These are phyloP conservation scores for Mercurialis annua DNA, from an alignment of 345 rosid genomes.

Conservation along the genomic window DNA sequence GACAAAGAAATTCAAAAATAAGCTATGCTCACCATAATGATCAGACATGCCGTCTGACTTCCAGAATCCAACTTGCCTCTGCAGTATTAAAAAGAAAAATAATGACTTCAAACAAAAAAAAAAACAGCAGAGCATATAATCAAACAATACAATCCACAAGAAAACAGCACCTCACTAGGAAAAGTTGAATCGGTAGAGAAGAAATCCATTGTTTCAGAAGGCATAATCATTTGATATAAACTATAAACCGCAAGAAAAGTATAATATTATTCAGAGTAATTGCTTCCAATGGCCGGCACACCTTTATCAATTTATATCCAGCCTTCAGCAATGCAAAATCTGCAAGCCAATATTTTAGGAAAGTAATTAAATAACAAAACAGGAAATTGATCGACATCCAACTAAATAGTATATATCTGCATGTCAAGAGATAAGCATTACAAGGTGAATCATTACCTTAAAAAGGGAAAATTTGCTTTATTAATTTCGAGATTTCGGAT, in stretches of 20 bases:
- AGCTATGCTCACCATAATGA: constrained; percentile 35
- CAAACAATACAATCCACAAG: background rate
- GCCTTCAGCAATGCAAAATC: constrained; percentile 2
- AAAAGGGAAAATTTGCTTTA: background rate
- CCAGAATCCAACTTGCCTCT: constrained; percentile 49
- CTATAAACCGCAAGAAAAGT: background rate
- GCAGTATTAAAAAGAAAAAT: constrained; percentile 17
- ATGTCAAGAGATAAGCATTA: constrained; percentile 8
- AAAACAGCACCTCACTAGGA: constrained; percentile 36
- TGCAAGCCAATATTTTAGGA: constrained; percentile 8
- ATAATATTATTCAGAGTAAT: background rate
- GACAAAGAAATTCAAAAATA: too few relatives aligned
- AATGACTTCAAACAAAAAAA: background rate
- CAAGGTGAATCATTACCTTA: constrained; percentile 1
- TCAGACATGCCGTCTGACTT: constrained; percentile 35
- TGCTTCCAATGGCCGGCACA: background rate
- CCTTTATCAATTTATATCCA: background rate
- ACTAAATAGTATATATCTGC: background rate
- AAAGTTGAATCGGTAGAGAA: constrained; percentile 29
- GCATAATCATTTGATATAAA: constrained; percentile 28
- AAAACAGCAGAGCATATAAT: background rate
- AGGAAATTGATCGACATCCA: too few relatives aligned
- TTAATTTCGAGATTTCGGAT: background rate
- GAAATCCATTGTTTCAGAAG: constrained; percentile 34
- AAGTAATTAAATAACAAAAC: background rate